Percentiles rank a stretch among this genome's conserved stretches.
Conservation (phyloP, 2,329 filamentous ascomycete species). For the Pseudonectria foliicola region DNA sequence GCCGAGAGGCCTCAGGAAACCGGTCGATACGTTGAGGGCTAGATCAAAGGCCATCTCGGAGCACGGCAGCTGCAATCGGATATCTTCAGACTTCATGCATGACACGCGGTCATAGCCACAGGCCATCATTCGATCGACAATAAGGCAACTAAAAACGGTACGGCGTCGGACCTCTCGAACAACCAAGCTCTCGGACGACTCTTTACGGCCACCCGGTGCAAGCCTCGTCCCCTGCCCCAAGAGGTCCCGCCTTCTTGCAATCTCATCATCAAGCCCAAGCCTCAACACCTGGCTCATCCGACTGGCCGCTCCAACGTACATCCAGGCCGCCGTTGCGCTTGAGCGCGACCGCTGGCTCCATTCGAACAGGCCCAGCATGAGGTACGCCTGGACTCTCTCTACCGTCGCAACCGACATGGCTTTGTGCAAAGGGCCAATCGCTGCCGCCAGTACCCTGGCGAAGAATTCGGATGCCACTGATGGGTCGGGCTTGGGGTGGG, state of each 20-base stretch:
- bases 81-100: conserved; percentile 51
- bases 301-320: conserved; percentile 58
- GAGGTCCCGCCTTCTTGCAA: conserved; percentile 2
- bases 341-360: conserved; percentile 55
- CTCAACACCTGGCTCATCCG: conserved; percentile 56
- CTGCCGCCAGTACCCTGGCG: conserved; percentile 49
- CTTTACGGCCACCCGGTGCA: conserved; percentile 1
- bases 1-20: conserved; percentile 32
- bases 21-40: conserved; percentile 48
- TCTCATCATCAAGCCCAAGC: conserved; percentile 49
- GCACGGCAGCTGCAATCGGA: conserved; percentile 61
- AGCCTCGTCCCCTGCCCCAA: not conserved
- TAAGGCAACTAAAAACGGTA: conserved; percentile 69
- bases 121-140: conserved; percentile 62
- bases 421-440: conserved; percentile 39
- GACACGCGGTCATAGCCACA: conserved; percentile 55
- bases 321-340: conserved; percentile 55
- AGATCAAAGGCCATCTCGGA: conserved; percentile 59
- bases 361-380: conserved; percentile 67
- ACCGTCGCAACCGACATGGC: conserved; percentile 47
- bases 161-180: conserved; percentile 58
- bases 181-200: conserved; percentile 30
- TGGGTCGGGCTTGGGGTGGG: conserved; percentile 37
- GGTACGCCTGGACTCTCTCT: conserved; percentile 57
- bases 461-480: conserved; percentile 57